phyloP scores from a whole-genome alignment of 805 yeast genomes.

The Saccharomycopsis synnaedendra region DNA sequence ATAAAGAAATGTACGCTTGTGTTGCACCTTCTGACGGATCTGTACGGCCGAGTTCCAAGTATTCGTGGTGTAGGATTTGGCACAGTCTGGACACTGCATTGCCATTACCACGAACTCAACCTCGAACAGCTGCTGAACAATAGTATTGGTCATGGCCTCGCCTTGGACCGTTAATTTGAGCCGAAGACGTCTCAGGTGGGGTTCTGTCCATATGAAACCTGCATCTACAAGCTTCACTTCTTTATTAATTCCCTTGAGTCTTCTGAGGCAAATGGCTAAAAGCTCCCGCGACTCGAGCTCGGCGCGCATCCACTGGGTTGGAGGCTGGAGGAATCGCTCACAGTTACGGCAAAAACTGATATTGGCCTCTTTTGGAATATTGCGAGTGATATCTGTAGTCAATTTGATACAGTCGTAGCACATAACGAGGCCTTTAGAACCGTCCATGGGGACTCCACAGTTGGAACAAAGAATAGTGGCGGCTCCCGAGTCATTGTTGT shows the following conservation, averaged over 20 bases:
- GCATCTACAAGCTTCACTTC: constrained; percentile 81
- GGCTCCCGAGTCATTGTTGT: constrained; percentile 19
- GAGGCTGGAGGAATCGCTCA: constrained; percentile 93
- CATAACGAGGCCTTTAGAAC: constrained; percentile 86
- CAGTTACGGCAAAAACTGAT: constrained; percentile 94
- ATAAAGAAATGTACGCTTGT: constrained; percentile 91
- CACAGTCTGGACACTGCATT: constrained; percentile 98
- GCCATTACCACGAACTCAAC: constrained; percentile 90
- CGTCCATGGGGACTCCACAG: constrained; percentile 98
- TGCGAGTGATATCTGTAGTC: constrained; percentile 88
- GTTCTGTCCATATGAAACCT: constrained; percentile 96
- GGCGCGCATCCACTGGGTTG: constrained; percentile 85
- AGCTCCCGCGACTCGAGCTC: constrained; percentile 88
- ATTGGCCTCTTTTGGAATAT: constrained; percentile 89
- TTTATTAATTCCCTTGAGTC: constrained; percentile 77
- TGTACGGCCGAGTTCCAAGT: constrained; percentile 98
- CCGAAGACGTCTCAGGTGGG: constrained; percentile 91
- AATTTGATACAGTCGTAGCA: constrained; percentile 95
- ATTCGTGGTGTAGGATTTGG: constrained; percentile 89
- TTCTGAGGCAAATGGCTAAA: constrained; percentile 78
- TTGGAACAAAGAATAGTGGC: constrained; percentile 95
- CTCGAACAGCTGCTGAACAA: constrained; percentile 88
- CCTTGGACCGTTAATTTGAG: constrained; percentile 92
- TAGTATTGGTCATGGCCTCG: constrained; percentile 86
- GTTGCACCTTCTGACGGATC: constrained; percentile 93